These are phyloP conservation scores for Phialophora tarda DNA, from an alignment of 2,329 filamentous ascomycete genomes.

Conservation along the genomic window DNA sequence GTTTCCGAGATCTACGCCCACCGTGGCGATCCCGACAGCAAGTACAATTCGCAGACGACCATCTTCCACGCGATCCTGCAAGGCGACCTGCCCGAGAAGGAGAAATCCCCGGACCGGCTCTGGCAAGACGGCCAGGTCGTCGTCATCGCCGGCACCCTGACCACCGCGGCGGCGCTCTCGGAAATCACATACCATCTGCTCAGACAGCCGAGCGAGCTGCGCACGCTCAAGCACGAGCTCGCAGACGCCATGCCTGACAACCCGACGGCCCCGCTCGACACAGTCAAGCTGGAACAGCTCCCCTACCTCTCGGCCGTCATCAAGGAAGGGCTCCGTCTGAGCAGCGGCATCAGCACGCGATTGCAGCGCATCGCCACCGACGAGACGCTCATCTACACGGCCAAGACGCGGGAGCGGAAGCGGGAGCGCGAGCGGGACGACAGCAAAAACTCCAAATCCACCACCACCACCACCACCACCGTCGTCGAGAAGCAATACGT, in stretches of 20 bases:
- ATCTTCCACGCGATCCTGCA: conserved; percentile 33
- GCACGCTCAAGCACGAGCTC: conserved; percentile 23
- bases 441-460: background rate
- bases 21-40: conserved; percentile 2
- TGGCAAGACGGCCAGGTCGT: conserved; percentile 27
- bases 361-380: conserved; percentile 40
- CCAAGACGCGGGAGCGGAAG: background rate
- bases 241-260: conserved; percentile 14
- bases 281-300: conserved; percentile 40
- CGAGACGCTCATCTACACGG: conserved; percentile 25
- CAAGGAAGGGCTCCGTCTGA: conserved; percentile 45
- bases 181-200: conserved; percentile 28
- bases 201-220: conserved; percentile 10
- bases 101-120: conserved; percentile 30
- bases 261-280: conserved; percentile 22
- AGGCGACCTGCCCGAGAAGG: conserved; percentile 25
- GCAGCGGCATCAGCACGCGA: conserved; percentile 43
- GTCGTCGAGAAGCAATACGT: background rate
- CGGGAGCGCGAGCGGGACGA: background rate
- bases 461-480: too few species aligned
- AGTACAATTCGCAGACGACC: conserved; percentile 22
- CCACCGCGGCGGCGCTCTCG: conserved; percentile 28
- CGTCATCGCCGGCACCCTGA: conserved; percentile 28
- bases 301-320: conserved; percentile 45
- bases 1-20: conserved; percentile 12